Base-by-base conservation (phyloP, 192 early-diverging fungal genomes). In the Diversispora eburnea region DNA sequence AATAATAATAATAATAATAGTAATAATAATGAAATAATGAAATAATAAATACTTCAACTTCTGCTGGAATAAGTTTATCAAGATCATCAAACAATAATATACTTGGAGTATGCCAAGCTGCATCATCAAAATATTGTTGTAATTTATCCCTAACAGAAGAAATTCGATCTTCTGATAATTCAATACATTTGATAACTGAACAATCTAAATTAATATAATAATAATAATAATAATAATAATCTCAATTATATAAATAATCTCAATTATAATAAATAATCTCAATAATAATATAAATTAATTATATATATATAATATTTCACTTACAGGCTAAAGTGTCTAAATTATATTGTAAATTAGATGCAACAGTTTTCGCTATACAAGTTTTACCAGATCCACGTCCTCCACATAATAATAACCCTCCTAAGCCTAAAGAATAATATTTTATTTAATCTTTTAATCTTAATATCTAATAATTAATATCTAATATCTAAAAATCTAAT, bases 301-400 rank as follows among this genome's bases (percentile, higher is more conserved):
- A 65, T n/a, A 81, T 71, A 66, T 71, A 79, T 13, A 75, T 17
- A 39, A 56, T 71, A 8, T 79, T 43, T 41, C 7, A 71, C 82
- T 69, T 84, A 84, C 84, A 77, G 13, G 78, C 79, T 56, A 87
- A 77, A 58, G 82, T 80, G 3, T 83, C 74, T 20, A 57, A 59
- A 51, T 87, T 78, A 39, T 75, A 56, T 1, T 75, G 71, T 22
- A 87, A 75, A 22, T 73, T 70, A 57, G 77, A 66, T 20, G 84
- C 75, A 19, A 93, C 62, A 9, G 83, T 77, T n/a, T 83, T 77
- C 15, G 83, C 82, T 17, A 92, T 81, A 49, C 84, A 86, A 15
- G 91, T 87, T 62, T 93, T 93, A n/a, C 91, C 91, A 4, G 90
- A 85, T 45, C 91, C 91, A 73, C 88, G 91, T 8, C 88, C 79